These are phyloP conservation scores for Phlebiopsis gigantea DNA, from an alignment of 768 basidiomycete species.

Conservation along the genomic window DNA sequence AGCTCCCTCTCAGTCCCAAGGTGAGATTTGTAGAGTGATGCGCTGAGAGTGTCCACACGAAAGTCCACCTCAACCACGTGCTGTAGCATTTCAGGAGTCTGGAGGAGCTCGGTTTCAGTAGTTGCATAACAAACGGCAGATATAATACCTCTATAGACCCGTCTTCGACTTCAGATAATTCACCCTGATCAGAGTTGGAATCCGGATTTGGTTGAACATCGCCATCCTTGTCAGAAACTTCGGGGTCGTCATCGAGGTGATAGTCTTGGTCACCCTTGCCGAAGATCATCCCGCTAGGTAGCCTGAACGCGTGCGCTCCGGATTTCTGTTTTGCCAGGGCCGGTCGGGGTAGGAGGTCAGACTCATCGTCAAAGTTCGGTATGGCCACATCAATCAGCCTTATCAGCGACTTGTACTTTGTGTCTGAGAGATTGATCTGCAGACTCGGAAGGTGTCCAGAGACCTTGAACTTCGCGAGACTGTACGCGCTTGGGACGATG, in stretches of 20 bases:
- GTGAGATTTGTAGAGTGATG: conserved; percentile 68
- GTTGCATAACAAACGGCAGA: neutral
- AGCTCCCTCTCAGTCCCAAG: conserved; percentile 66
- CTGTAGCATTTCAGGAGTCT: conserved; percentile 42
- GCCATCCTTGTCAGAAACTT: conserved; percentile 18
- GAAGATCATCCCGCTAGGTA: conserved; percentile 50
- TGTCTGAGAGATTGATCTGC: conserved; percentile 85
- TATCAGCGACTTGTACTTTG: conserved; percentile 90
- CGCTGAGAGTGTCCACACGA: conserved; percentile 77
- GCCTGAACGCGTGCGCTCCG: conserved; percentile 36
- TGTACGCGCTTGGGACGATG: conserved; percentile 80
- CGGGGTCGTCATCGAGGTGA: conserved; percentile 55
- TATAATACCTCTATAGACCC: conserved; percentile 44
- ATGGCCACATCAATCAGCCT: conserved; percentile 86
- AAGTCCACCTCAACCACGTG: conserved; percentile 83
- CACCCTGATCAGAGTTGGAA: conserved; percentile 35
- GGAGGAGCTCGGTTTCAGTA: conserved; percentile 13
- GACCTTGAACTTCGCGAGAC: conserved; percentile 83
- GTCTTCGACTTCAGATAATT: conserved; percentile 72
- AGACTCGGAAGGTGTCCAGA: conserved; percentile 84
- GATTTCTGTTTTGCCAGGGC: conserved; percentile 17
- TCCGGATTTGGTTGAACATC: neutral
- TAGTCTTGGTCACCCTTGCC: conserved; percentile 56
- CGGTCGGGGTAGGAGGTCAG: conserved; percentile 6
- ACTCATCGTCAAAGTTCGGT: conserved; percentile 61